Evolutionary conservation across 495 filamentous ascomycete genomes (phyloP).

Genomic region (Penicillium malachiteum): DNA sequence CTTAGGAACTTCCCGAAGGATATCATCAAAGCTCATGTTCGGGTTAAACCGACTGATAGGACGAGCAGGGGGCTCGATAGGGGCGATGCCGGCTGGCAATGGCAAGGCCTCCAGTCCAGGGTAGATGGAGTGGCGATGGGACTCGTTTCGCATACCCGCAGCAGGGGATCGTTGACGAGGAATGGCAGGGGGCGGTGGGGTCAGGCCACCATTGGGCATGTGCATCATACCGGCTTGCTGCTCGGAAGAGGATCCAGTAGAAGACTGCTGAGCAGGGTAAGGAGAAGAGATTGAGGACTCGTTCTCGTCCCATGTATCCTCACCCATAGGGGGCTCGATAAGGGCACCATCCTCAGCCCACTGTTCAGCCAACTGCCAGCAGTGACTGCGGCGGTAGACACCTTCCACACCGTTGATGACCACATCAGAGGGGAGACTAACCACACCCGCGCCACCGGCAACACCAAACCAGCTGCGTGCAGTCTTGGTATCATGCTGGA

Average conservation of each 20-base stretch:
- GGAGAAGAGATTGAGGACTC: slow-evolving; percentile 47
- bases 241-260: slow-evolving; percentile 39
- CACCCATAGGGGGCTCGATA: slow-evolving; percentile 36
- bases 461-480: slow-evolving; percentile 80
- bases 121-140: slow-evolving; percentile 45
- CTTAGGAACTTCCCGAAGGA: slow-evolving; percentile 47
- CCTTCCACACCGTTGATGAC: slow-evolving; percentile 88
- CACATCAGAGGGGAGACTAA: slow-evolving; percentile 75
- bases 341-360: slow-evolving; percentile 57
- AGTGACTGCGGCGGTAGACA: slow-evolving; percentile 86
- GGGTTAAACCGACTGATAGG: slow-evolving; percentile 46
- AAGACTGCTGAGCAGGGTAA: slow-evolving; percentile 45
- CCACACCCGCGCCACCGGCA: slow-evolving; percentile 65
- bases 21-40: slow-evolving; percentile 55
- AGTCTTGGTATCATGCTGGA: slow-evolving; percentile 63
- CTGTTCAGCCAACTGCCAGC: slow-evolving; percentile 79
- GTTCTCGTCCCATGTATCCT: slow-evolving; percentile 42
- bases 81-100: slow-evolving; percentile 49
- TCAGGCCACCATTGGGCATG: slow-evolving; percentile 28
- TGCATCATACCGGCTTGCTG: slow-evolving; percentile 25
- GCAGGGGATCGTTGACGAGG: slow-evolving; percentile 47
- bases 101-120: slow-evolving; percentile 53
- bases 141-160: slow-evolving; percentile 24
- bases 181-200: slow-evolving; percentile 38
- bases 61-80: slow-evolving; percentile 42